These are phyloP conservation scores for Epichloe sp. DNA, from an alignment of 2,329 filamentous ascomycete genomes.

Conservation along the genomic window DNA sequence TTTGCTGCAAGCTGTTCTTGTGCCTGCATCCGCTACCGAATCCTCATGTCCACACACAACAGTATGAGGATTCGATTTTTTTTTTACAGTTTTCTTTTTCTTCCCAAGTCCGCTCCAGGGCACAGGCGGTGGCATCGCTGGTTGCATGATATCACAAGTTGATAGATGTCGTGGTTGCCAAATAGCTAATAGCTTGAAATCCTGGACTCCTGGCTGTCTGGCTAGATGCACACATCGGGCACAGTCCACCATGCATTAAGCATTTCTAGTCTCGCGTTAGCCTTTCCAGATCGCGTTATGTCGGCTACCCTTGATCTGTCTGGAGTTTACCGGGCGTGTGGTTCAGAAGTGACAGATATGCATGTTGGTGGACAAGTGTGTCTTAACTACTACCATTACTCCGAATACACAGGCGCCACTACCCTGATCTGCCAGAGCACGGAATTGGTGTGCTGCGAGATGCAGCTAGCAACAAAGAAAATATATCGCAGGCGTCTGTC, in stretches of 20 bases:
- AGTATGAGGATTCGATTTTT: neutral
- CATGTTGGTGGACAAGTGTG: neutral
- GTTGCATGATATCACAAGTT: neutral
- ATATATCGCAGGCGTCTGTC: neutral
- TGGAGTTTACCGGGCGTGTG: neutral
- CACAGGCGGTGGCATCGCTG: neutral
- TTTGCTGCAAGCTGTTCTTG: neutral
- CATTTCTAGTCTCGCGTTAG: neutral
- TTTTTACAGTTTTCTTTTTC: neutral
- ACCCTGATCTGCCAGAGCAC: neutral
- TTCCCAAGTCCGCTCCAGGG: neutral
- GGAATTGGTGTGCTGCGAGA: neutral
- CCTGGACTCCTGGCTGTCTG: neutral
- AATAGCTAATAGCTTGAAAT: no score
- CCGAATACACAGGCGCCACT: neutral
- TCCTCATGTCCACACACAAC: neutral
- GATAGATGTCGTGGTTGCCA: neutral
- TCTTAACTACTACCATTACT: no score
- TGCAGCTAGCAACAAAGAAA: neutral
- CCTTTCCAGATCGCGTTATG: neutral
- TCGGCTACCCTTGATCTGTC: neutral
- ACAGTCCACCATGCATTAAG: neutral
- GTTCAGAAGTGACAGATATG: neutral
- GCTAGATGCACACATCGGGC: neutral
- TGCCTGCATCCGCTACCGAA: conserved; percentile 1